These are phyloP conservation scores for Vaccinium myrtillus DNA, from an alignment of 148 eudicot genomes.

Conservation along the genomic window DNA sequence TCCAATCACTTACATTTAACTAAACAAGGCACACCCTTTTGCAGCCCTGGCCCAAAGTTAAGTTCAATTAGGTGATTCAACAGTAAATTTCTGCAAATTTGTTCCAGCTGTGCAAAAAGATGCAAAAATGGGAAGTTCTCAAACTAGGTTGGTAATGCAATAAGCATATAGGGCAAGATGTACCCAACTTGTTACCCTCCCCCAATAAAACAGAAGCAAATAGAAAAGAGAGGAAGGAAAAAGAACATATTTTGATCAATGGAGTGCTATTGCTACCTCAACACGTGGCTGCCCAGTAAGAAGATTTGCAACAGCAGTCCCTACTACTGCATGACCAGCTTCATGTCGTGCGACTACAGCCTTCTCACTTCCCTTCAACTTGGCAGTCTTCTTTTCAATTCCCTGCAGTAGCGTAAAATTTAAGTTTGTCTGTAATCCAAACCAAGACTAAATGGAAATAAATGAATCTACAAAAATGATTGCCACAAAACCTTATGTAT, in stretches of 20 bases:
- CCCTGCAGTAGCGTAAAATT: constrained; percentile 46
- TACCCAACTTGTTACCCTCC: neutral
- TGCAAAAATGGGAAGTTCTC: neutral
- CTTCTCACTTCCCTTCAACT: constrained; percentile 83
- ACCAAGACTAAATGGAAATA: constrained; percentile 2
- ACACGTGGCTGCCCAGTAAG: constrained; percentile 95
- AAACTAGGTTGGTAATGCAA: constrained; percentile 12
- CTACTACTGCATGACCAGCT: constrained; percentile 97
- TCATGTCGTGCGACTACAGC: constrained; percentile 99
- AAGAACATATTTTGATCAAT: neutral
- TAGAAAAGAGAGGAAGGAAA: neutral
- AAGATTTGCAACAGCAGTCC: constrained; percentile 93
- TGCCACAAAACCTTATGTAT: neutral
- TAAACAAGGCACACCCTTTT: neutral
- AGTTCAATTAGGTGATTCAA: neutral
- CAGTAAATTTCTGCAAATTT: neutral
- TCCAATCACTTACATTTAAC: neutral
- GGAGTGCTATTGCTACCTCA: constrained; percentile 43
- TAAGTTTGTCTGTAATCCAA: neutral
- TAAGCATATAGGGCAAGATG: neutral
- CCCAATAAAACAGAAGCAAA: neutral
- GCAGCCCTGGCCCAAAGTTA: neutral
- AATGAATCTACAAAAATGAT: neutral
- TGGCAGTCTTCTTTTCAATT: constrained; percentile 89
- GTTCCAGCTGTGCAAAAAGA: neutral